These are phyloP conservation scores for Daldinia loculata DNA, from an alignment of 495 filamentous ascomycete species.

Conservation along the genomic window DNA sequence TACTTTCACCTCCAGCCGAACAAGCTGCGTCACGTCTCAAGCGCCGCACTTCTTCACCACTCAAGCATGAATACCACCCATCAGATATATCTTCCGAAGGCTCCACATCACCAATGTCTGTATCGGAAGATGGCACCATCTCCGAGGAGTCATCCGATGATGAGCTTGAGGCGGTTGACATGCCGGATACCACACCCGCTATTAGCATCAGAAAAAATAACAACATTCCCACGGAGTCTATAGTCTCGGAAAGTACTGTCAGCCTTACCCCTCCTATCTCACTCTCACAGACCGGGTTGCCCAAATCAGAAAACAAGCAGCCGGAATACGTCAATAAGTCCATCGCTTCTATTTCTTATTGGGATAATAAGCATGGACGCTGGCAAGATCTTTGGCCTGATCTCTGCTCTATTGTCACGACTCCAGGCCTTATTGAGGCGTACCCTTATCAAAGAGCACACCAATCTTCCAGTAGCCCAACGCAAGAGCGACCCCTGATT, in stretches of 20 bases:
- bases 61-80: slow-evolving; percentile 98
- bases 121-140: slow-evolving; percentile 53
- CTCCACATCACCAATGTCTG: slow-evolving; percentile 58
- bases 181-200: slow-evolving; percentile 59
- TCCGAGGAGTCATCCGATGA: slow-evolving; percentile 58
- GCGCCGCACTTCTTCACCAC: slow-evolving; percentile 85
- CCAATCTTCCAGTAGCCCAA: slow-evolving; percentile 23
- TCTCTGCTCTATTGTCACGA: slow-evolving; percentile 81
- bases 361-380: slow-evolving; percentile 76
- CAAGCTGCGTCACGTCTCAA: slow-evolving; percentile 55
- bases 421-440: slow-evolving; percentile 86
- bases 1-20: slow-evolving; percentile 61
- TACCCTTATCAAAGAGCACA: slow-evolving; percentile 69
- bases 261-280: slow-evolving; percentile 80
- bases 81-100: slow-evolving; percentile 70
- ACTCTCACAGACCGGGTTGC: slow-evolving; percentile 72
- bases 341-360: slow-evolving; percentile 82
- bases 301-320: slow-evolving; percentile 56
- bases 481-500: slow-evolving; percentile 68
- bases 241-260: slow-evolving; percentile 47
- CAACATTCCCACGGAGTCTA: slow-evolving; percentile 37
- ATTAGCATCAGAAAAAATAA: slow-evolving; percentile 55
- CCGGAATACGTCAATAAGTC: slow-evolving; percentile 66
- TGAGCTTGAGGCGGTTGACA: slow-evolving; percentile 59
- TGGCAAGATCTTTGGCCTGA: slow-evolving; percentile 83